phyloP scores from a whole-genome alignment of 1,284 basidiomycete species.

The Waitea zeae region DNA sequence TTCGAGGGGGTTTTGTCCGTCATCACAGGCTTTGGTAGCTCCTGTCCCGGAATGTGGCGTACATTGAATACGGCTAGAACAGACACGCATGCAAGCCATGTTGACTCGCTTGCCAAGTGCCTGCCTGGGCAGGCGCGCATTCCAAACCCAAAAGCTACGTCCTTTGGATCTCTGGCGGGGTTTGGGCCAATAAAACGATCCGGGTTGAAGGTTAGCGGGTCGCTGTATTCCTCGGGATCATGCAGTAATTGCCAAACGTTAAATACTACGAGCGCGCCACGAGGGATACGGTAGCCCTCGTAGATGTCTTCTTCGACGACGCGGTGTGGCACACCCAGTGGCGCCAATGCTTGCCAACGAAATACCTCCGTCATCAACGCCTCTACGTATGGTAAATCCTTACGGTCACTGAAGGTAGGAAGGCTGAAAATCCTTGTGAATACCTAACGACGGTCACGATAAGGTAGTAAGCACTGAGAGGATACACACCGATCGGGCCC shows the following conservation, averaged over 20 bases:
- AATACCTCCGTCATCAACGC: conserved; percentile 14
- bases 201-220: conserved; percentile 14
- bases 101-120: conserved; percentile 15
- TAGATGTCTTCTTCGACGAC: conserved; percentile 13
- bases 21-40: conserved; percentile 7
- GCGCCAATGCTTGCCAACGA: conserved; percentile 14
- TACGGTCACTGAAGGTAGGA: conserved; percentile 15
- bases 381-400: conserved; percentile 15
- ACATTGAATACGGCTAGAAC: conserved; percentile 16
- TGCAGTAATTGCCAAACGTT: conserved; percentile 15
- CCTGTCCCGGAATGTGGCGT: conserved; percentile 11
- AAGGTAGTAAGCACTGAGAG: neutral
- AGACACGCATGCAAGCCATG: conserved; percentile 15
- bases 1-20: conserved; percentile 13
- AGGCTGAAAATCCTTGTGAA: conserved; percentile 4
- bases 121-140: conserved; percentile 10
- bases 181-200: conserved; percentile 12
- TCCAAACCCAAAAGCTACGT: conserved; percentile 13
- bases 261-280: conserved; percentile 12
- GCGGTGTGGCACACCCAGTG: conserved; percentile 11
- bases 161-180: conserved; percentile 11
- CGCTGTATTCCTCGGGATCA: conserved; percentile 11
- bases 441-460: neutral
- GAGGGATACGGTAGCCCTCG: conserved; percentile 14
- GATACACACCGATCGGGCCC: conserved; percentile 10